phyloP scores from a whole-genome alignment of 768 basidiomycete genomes.

The Podaxis mareebaensis region DNA sequence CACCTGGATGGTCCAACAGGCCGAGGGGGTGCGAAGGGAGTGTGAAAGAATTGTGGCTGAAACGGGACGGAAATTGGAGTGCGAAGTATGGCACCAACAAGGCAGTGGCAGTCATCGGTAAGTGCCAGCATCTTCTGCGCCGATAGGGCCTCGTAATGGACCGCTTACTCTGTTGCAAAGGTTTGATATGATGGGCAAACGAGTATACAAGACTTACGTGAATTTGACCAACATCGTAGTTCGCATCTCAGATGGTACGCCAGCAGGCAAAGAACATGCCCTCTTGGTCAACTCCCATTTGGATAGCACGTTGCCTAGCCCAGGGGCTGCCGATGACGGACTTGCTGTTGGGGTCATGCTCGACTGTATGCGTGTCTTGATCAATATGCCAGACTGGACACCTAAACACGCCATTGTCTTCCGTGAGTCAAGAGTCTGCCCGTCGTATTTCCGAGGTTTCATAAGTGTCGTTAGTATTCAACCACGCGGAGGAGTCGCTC shows the following conservation, averaged over 20 bases:
- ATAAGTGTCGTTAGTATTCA: slow-evolving; percentile 66
- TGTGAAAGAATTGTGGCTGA: slow-evolving; percentile 57
- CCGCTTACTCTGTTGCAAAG: slow-evolving; percentile 35
- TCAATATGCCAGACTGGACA: slow-evolving; percentile 64
- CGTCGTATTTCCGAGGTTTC: neutral
- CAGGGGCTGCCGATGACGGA: slow-evolving; percentile 88
- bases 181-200: slow-evolving; percentile 89
- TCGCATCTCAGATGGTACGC: slow-evolving; percentile 78
- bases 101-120: slow-evolving; percentile 89
- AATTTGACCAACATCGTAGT: slow-evolving; percentile 88
- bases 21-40: slow-evolving; percentile 55
- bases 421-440: slow-evolving; percentile 49
- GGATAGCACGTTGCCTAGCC: slow-evolving; percentile 87
- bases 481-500: slow-evolving; percentile 91
- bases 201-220: slow-evolving; percentile 84
- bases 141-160: neutral
- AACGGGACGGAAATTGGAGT: slow-evolving; percentile 66
- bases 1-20: slow-evolving; percentile 74
- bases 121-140: slow-evolving; percentile 26
- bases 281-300: slow-evolving; percentile 88
- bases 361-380: slow-evolving; percentile 79
- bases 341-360: slow-evolving; percentile 90
- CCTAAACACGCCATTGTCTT: slow-evolving; percentile 83
- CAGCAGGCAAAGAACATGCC: slow-evolving; percentile 73
- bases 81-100: slow-evolving; percentile 89